Percentiles rank a stretch among this genome's conserved stretches.
phyloP scores from a whole-genome alignment of 331 rosid genomes.

The Spiraea crenata region DNA sequence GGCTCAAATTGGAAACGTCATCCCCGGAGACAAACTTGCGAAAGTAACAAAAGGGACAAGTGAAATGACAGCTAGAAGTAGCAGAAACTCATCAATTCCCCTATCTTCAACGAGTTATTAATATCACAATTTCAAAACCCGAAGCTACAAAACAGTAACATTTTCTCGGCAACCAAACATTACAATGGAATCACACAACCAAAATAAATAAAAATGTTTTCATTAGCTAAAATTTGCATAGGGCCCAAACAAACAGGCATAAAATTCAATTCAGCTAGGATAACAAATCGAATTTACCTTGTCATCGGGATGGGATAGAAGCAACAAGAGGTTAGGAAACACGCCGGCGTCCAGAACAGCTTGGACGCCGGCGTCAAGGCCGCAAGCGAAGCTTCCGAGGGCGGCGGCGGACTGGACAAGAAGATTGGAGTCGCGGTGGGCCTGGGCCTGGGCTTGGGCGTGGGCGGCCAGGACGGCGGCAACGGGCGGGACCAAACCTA shows the following conservation, averaged over 20 bases:
- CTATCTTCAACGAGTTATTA: not conserved
- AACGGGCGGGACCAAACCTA: constrained; percentile 67
- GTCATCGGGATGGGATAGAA: constrained; percentile 52
- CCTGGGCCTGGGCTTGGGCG: constrained; percentile 21
- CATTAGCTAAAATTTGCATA: not conserved
- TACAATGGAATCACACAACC: not conserved
- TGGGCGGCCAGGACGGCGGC: constrained; percentile 47
- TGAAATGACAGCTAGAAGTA: not conserved
- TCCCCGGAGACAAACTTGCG: not conserved
- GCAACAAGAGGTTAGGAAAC: constrained; percentile 49
- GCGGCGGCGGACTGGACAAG: constrained; percentile 80
- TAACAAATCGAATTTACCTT: constrained; percentile 39
- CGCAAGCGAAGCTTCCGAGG: constrained; percentile 83
- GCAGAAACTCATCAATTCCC: not conserved
- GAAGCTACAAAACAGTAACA: not conserved
- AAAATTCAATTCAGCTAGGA: constrained; percentile 7
- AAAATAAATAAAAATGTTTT: constrained; percentile 5
- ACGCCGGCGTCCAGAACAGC: constrained; percentile 76
- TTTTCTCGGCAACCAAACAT: not conserved
- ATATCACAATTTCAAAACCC: not conserved
- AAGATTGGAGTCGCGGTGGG: constrained; percentile 45
- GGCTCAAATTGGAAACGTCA: not conserved
- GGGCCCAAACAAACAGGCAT: not conserved
- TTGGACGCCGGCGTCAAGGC: constrained; percentile 68
- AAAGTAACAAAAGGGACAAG: not conserved